phyloP scores from a whole-genome alignment of 352 stramenopile genomes.

The Phytophthora aleatoria region DNA sequence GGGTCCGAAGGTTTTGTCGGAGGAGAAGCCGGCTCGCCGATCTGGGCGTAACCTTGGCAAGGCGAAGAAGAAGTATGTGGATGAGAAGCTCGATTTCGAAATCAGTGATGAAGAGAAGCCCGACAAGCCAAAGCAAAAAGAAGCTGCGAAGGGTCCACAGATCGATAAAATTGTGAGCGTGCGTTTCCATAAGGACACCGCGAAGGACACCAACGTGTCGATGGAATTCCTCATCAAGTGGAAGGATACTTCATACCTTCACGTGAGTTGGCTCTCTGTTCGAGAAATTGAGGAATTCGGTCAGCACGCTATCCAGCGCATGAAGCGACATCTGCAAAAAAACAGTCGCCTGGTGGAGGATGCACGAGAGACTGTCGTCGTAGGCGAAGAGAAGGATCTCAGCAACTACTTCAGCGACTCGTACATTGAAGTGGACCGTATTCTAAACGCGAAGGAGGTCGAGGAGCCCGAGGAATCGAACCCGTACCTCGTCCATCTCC shows the following conservation, averaged over 20 bases:
- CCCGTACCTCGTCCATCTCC: constrained; percentile 53
- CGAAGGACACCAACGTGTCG: constrained; percentile 53
- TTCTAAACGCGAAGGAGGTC: constrained; percentile 77
- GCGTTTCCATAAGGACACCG: constrained; percentile 68
- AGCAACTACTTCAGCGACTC: constrained; percentile 86
- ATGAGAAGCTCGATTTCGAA: constrained; percentile 78
- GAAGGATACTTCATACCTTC: constrained; percentile 97
- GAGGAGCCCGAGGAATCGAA: constrained; percentile 77
- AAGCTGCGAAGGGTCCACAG: constrained; percentile 71
- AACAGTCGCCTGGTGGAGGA: constrained; percentile 84
- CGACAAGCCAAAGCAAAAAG: constrained; percentile 36
- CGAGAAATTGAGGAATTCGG: constrained; percentile 92
- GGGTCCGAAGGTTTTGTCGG: constrained; percentile 40
- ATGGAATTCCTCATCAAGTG: constrained; percentile 99
- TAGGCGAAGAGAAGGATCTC: constrained; percentile 77
- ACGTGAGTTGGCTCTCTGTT: constrained; percentile 98
- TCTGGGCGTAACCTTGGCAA: constrained; percentile 86
- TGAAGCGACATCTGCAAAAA: constrained; percentile 88
- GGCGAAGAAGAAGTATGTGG: constrained; percentile 86
- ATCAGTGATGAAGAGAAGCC: constrained; percentile 75
- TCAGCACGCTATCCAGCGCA: constrained; percentile 78
- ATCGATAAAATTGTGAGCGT: constrained; percentile 95
- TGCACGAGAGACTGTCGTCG: constrained; percentile 72
- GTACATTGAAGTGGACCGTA: constrained; percentile 86
- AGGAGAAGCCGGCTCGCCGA: constrained; percentile 65